Conservation (phyloP, 176 grass and related monocot genomes). For the Chloris gayana region DNA sequence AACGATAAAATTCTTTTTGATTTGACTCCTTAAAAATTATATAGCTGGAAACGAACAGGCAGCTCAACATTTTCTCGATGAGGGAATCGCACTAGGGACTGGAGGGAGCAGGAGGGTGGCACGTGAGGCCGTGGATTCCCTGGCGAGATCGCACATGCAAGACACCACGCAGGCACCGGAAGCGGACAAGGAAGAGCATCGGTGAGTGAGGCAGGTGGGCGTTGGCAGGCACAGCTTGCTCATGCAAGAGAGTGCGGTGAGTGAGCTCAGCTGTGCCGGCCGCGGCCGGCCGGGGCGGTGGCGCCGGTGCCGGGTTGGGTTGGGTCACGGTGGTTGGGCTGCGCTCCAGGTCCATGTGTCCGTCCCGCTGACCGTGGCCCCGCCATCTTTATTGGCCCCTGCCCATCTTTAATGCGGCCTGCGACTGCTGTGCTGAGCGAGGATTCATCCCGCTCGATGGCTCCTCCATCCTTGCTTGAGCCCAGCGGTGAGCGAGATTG, state of each 20-base stretch:
- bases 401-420: too few relatives aligned
- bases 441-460: too few relatives aligned
- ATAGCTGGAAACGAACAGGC: too few relatives aligned
- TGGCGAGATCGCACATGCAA: constrained; percentile 10
- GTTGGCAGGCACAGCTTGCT: not conserved
- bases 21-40: too few relatives aligned
- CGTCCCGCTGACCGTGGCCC: too few relatives aligned
- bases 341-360: too few relatives aligned
- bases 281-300: not conserved
- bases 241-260: too few relatives aligned
- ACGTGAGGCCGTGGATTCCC: constrained; percentile 13
- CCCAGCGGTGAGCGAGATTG: too few relatives aligned
- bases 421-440: too few relatives aligned
- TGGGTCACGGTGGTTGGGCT: not conserved
- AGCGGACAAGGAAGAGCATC: not conserved
- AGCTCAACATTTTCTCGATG: not conserved
- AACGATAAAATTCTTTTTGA: too few relatives aligned
- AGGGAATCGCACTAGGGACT: not conserved
- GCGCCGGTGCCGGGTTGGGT: not conserved
- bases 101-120: not conserved
- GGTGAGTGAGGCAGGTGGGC: constrained; percentile 29
- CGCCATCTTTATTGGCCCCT: too few relatives aligned
- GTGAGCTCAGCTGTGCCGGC: not conserved
- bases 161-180: not conserved
- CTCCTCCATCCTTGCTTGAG: too few relatives aligned